Evolutionary conservation across 1,284 basidiomycete genomes (phyloP), one percentile per base, ranked within the genome.

Genomic region (Ceratobasidium sp.): DNA sequence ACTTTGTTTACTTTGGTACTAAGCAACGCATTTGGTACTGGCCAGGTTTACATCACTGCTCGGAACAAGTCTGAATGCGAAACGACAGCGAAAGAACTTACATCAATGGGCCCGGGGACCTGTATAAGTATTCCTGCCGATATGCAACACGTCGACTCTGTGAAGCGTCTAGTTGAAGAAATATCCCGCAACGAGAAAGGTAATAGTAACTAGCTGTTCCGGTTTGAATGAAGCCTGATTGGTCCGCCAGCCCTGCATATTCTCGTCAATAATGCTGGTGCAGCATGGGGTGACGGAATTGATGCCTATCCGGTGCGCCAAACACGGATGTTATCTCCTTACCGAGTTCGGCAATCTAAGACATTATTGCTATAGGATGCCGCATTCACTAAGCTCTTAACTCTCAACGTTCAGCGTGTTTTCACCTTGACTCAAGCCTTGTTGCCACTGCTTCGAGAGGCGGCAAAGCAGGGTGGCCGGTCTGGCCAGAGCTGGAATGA

Each of bases 381-480:
- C 0, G 87, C 86, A 4, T 89, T 87, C 77, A 84, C 85, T n/a
- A 89, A 90, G 80, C 83, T 93, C 62, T 80, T 93, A 63, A 90
- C 86, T 9, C 82, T 92, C 69, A 92, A 93, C 80, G 80, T 92
- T 29, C 90, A 91, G 79, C 85, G 90, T 2, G 90, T 91, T 1
- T 93, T 93, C 80, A 91, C 88, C 0, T 80, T 93, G 47, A 91
- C 89, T 6, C 91, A 93, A 80, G 88, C 89, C 79, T 84, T 90
- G 22, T 81, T 91, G 0, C 91, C 91, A 1, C 81, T 92, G 27
- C 84, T 92, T 17, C 86, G 87, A 6, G 84, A 84, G 15, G 89
- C 86, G 14, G 87, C 86, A 0, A 82, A 84, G 75, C 82, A 84
- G 48, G 84, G 85, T 29, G 87, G 86, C 1, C 81, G 80, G 74